Evolutionary conservation across 2,329 filamentous ascomycete genomes (phyloP).

Genomic region (Fusarium odoratissimum): DNA sequence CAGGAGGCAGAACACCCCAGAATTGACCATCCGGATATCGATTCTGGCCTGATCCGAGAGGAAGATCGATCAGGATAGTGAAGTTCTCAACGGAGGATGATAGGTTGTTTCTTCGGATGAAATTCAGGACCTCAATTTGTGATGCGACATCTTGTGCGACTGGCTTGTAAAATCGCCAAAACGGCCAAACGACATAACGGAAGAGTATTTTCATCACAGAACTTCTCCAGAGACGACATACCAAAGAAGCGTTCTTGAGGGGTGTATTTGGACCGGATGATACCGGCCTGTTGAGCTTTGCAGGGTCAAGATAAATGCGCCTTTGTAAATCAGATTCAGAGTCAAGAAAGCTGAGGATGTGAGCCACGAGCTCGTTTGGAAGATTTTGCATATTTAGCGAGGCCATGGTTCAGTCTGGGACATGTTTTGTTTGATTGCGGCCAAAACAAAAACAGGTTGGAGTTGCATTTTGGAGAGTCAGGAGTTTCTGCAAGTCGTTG

Average conservation of each 20-base stretch:
- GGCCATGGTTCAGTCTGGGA: neutral
- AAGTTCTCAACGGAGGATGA: slow-evolving; percentile 56
- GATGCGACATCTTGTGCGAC: slow-evolving; percentile 31
- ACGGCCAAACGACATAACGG: slow-evolving; percentile 60
- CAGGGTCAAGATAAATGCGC: slow-evolving; percentile 59
- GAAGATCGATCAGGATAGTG: slow-evolving; percentile 54
- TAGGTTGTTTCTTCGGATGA: slow-evolving; percentile 52
- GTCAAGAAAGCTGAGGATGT: slow-evolving; percentile 68
- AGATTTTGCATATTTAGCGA: slow-evolving; percentile 52
- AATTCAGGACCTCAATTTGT: slow-evolving; percentile 54
- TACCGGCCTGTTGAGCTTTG: slow-evolving; percentile 53
- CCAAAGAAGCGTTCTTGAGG: slow-evolving; percentile 68
- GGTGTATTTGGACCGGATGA: slow-evolving; percentile 29
- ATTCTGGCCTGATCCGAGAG: slow-evolving; percentile 40
- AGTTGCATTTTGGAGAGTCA: neutral
- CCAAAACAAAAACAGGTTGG: neutral
- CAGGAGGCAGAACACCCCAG: slow-evolving; percentile 49
- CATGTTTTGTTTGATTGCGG: neutral
- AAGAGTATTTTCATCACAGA: slow-evolving; percentile 68
- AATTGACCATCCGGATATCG: slow-evolving; percentile 43
- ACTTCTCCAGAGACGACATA: slow-evolving; percentile 65
- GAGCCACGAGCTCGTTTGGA: slow-evolving; percentile 70
- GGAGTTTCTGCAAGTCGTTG: neutral
- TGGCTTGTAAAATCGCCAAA: slow-evolving; percentile 49
- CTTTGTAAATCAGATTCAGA: slow-evolving; percentile 59